Evolutionary conservation across 1,139 yeast species (phyloP), one percentile per base, ranked within the genome.

Genomic region (Hansenula anomala): DNA sequence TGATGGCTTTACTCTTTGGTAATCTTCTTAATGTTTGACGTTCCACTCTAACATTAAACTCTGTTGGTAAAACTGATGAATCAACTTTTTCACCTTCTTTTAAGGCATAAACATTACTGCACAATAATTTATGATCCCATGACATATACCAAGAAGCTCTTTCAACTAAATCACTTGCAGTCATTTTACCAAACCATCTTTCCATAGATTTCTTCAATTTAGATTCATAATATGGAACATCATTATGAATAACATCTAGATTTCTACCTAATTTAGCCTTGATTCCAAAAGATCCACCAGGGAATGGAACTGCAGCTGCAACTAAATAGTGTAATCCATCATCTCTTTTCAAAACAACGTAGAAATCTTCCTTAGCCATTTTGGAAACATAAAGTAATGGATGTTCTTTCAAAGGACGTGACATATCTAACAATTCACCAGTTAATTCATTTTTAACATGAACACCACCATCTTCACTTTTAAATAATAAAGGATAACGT

Each of bases 271-370:
- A 51, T 48, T 80, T 81, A 34, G 69, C 54, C 48, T 66, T 59
- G 41, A 80, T 75, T 35, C 82, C 81, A 59, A 81, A 82, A 1
- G 81, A 75, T 6, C 89, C 89, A 26, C 89, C 90, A 2, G 89
- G 88, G 59, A 81, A 81, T 8, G 89, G 87, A 26, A 82, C 89
- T 0, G 84, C 86, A 4, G 85, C 88, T 1, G 86, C 90, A 31
- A 73, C 75, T 42, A 82, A 64, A 55, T 82, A 79, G 56, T 81
- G 88, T 34, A 57, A 53, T 1, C 78, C 85, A 52, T 80, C 85
- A 20, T 59, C 59, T 13, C 77, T 73, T 47, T 75, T 70, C 54
- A 66, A 56, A 23, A 80, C 87, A 34, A 82, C 48, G 54, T 80
- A 82, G 50, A 82, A 80, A 58, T 82, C 89, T 53, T 82, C 89